phyloP scores from a whole-genome alignment of 2,329 filamentous ascomycete species.

The Aureobasidium sp. region DNA sequence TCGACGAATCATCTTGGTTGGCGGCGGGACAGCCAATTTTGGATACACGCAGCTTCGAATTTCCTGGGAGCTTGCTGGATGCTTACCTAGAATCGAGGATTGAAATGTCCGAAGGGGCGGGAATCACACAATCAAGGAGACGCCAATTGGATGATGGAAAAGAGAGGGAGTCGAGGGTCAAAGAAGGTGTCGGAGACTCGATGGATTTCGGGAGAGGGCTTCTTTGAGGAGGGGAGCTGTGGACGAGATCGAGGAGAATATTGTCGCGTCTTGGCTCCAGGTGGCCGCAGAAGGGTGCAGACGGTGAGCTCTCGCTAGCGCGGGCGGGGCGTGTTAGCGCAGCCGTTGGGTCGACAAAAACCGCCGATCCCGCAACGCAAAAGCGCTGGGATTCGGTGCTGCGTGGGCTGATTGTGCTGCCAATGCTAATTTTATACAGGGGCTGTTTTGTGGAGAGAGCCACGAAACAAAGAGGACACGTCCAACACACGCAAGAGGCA shows the following conservation, averaged over 20 bases:
- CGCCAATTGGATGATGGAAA: not conserved
- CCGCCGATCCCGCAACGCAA: constrained; percentile 15
- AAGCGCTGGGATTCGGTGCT: constrained; percentile 12
- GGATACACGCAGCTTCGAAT: constrained; percentile 2
- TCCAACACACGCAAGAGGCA: constrained; percentile 3
- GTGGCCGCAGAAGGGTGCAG: constrained; percentile 11
- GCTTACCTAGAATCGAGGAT: constrained; percentile 8
- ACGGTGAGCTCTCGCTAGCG: constrained; percentile 15
- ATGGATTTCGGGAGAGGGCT: constrained; percentile 10
- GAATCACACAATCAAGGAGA: constrained; percentile 15
- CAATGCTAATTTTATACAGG: constrained; percentile 17
- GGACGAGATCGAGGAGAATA: constrained; percentile 15
- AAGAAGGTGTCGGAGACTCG: constrained; percentile 9
- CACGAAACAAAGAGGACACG: constrained; percentile 10
- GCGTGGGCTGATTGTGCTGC: constrained; percentile 14
- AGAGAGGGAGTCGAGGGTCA: not conserved
- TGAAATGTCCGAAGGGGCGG: constrained; percentile 14
- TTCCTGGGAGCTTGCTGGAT: constrained; percentile 4
- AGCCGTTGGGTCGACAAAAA: constrained; percentile 11
- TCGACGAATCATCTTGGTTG: constrained; percentile 10
- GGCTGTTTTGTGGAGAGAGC: constrained; percentile 13
- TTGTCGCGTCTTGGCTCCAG: constrained; percentile 15
- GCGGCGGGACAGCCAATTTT: constrained; percentile 14
- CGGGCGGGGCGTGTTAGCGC: constrained; percentile 13
- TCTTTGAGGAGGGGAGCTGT: constrained; percentile 14